Evolutionary conservation across 345 rosid species (phyloP).

Genomic region (Corchorus olitorius): DNA sequence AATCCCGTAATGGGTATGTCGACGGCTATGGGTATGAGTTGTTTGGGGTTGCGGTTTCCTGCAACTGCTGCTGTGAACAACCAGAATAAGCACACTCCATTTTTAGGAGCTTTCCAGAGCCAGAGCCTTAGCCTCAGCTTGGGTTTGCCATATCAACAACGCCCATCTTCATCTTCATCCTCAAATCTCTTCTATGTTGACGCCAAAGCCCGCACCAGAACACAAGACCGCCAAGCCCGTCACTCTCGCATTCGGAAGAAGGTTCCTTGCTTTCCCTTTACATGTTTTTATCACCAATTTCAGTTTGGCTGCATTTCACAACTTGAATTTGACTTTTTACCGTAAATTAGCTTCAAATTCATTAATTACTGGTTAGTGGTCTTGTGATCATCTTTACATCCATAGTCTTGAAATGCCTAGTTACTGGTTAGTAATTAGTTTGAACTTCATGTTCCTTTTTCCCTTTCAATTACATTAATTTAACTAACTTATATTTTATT

Average conservation of each 20-base stretch:
- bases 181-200: constrained; percentile 41
- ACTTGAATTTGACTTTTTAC: too few relatives aligned
- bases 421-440: too few relatives aligned
- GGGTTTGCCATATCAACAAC: not conserved
- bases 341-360: too few relatives aligned
- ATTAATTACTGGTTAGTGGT: too few relatives aligned
- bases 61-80: not conserved
- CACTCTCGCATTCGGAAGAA: constrained; percentile 92
- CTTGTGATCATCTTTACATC: too few relatives aligned
- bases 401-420: too few relatives aligned
- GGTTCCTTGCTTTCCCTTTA: constrained; percentile 34
- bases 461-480: too few relatives aligned
- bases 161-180: constrained; percentile 27
- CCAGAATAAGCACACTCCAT: not conserved
- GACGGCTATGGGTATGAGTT: not conserved
- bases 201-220: constrained; percentile 68
- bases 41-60: not conserved
- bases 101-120: constrained; percentile 6
- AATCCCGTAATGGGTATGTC: too few relatives aligned
- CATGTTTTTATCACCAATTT: not conserved
- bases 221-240: constrained; percentile 78
- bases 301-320: not conserved
- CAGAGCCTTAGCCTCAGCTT: too few relatives aligned
- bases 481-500: too few relatives aligned
- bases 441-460: too few relatives aligned